phyloP scores from a whole-genome alignment of 305 asterid species.

The Euphrasia arctica region DNA sequence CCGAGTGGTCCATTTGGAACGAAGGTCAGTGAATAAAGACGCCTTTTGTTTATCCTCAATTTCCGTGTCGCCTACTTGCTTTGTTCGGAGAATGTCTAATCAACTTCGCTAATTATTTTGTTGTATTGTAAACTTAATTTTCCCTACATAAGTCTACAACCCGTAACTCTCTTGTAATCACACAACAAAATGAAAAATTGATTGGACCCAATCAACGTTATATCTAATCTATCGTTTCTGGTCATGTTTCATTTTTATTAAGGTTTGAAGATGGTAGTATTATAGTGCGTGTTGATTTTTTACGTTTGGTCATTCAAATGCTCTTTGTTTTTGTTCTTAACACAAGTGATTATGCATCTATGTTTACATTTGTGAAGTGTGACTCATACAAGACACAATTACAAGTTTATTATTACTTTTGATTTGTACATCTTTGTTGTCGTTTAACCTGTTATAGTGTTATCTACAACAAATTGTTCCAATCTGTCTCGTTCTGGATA shows the following conservation, averaged over 20 bases:
- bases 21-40: constrained; percentile 52
- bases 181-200: not conserved
- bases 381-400: not conserved
- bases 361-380: not conserved
- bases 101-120: not conserved
- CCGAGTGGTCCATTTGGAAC: constrained; percentile 93
- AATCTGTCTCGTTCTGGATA: not conserved
- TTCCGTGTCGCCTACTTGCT: not conserved
- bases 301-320: not conserved
- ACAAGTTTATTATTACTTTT: not conserved
- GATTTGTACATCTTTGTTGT: not conserved
- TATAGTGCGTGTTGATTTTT: not conserved
- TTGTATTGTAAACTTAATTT: not conserved
- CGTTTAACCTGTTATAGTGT: not conserved
- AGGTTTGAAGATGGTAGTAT: no score
- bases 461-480: not conserved
- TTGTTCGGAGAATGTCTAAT: constrained; percentile 2
- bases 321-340: not conserved
- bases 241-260: no score
- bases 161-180: not conserved
- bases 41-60: constrained; percentile 2
- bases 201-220: no score
- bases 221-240: no score
- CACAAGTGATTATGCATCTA: not conserved
- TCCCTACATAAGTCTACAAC: not conserved